phyloP scores from a whole-genome alignment of 768 basidiomycete species.

The Suillus decipiens region DNA sequence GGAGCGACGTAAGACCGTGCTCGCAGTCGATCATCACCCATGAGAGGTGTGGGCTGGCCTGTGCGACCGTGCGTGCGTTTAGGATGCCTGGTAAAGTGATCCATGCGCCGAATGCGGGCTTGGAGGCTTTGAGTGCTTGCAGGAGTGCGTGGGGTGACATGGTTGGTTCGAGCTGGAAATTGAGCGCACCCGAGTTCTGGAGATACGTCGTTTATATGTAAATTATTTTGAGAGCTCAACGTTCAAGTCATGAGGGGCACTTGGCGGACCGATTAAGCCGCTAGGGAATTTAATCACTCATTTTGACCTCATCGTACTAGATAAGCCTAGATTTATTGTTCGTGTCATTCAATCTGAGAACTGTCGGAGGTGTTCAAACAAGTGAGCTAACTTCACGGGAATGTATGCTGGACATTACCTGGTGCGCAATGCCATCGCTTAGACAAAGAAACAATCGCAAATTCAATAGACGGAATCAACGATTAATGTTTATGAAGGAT shows the following conservation, averaged over 20 bases:
- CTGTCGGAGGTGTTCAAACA: background rate
- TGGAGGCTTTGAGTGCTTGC: conserved; percentile 52
- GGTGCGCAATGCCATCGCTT: background rate
- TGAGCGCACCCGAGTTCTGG: background rate
- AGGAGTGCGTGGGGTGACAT: conserved; percentile 60
- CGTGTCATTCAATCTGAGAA: background rate
- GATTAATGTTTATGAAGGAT: background rate
- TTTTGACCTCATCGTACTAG: background rate
- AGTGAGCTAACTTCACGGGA: background rate
- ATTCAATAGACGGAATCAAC: background rate
- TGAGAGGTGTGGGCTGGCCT: conserved; percentile 54
- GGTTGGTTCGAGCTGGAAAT: background rate
- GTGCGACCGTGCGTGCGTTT: conserved; percentile 59
- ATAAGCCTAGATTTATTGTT: background rate
- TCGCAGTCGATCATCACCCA: conserved; percentile 73
- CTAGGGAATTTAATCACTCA: background rate
- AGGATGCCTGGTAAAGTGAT: conserved; percentile 59
- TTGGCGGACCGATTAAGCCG: conserved; percentile 1
- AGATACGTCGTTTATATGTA: background rate
- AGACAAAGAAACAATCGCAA: background rate
- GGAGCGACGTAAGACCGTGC: conserved; percentile 59
- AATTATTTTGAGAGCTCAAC: background rate
- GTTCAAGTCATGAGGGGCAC: conserved; percentile 9
- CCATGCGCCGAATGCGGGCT: conserved; percentile 70
- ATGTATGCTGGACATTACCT: background rate